phyloP scores from a whole-genome alignment of 805 yeast genomes.

The Yamadazyma nakazawae region DNA sequence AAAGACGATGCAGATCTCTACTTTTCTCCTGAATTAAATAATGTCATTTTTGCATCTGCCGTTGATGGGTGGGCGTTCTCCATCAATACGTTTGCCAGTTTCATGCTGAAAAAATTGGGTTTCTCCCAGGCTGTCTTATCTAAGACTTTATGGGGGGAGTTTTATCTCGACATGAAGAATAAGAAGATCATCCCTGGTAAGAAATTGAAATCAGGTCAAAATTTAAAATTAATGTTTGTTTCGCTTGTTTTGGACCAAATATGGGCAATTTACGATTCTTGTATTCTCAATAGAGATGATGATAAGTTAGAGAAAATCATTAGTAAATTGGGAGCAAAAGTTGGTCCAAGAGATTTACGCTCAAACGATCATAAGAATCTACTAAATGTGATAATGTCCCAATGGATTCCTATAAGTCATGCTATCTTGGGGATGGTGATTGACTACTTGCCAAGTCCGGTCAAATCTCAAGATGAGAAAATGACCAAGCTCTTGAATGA shows the following conservation, averaged over 20 bases:
- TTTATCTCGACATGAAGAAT: constrained; percentile 81
- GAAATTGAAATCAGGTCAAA: constrained; percentile 54
- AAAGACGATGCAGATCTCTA: constrained; percentile 78
- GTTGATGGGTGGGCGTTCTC: constrained; percentile 98
- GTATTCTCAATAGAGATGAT: constrained; percentile 59
- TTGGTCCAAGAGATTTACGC: constrained; percentile 71
- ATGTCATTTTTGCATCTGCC: constrained; percentile 88
- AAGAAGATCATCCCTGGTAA: constrained; percentile 74
- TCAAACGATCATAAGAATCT: constrained; percentile 72
- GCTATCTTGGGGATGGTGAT: constrained; percentile 82
- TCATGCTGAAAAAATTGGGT: constrained; percentile 81
- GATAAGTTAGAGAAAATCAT: constrained; percentile 76
- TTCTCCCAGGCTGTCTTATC: constrained; percentile 75
- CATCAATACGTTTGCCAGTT: constrained; percentile 80
- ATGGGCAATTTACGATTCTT: constrained; percentile 84
- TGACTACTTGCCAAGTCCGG: constrained; percentile 82
- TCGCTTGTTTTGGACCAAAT: constrained; percentile 82
- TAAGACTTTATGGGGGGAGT: constrained; percentile 96
- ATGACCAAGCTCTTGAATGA: constrained; percentile 59
- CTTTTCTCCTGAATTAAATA: constrained; percentile 82
- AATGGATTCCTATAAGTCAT: constrained; percentile 92
- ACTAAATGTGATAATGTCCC: constrained; percentile 69
- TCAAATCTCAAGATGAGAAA: constrained; percentile 67
- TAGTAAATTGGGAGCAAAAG: constrained; percentile 60
- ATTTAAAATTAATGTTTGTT: constrained; percentile 78